These are phyloP conservation scores for Margaritispora aquatica DNA, from an alignment of 495 filamentous ascomycete species.

Conservation along the genomic window DNA sequence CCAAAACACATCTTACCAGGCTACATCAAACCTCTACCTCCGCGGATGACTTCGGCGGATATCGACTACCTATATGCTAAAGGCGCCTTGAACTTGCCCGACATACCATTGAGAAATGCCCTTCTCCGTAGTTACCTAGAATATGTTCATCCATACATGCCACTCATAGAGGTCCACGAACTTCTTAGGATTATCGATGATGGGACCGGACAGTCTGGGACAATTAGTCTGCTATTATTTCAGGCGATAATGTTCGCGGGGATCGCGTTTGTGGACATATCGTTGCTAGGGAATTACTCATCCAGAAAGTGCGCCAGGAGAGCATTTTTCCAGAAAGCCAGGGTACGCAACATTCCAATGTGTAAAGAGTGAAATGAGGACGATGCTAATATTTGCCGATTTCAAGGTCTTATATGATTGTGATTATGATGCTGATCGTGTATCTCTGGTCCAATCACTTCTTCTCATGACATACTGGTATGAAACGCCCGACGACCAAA, in stretches of 20 bases:
- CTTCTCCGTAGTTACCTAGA: constrained; percentile 70
- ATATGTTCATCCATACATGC: constrained; percentile 87
- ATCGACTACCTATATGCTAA: constrained; percentile 67
- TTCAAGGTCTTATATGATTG: constrained; percentile 67
- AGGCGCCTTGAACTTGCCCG: constrained; percentile 67
- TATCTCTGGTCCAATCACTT: constrained; percentile 75
- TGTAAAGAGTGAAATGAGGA: too few species aligned
- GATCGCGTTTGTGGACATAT: constrained; percentile 56
- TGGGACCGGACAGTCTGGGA: constrained; percentile 58
- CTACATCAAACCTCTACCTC: constrained; percentile 69
- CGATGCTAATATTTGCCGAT: constrained; percentile 4
- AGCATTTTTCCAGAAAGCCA: constrained; percentile 71
- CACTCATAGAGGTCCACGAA: constrained; percentile 70
- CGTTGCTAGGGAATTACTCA: constrained; percentile 56
- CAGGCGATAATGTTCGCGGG: constrained; percentile 27
- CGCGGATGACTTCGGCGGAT: constrained; percentile 64
- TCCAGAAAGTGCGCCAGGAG: constrained; percentile 69
- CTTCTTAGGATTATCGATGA: constrained; percentile 61
- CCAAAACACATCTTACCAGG: constrained; percentile 44
- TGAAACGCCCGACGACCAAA: constrained; percentile 82
- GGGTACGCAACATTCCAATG: constrained; percentile 63
- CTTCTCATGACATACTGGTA: constrained; percentile 90
- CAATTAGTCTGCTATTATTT: constrained; percentile 57
- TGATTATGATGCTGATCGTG: constrained; percentile 71
- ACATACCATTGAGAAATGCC: constrained; percentile 60